Evolutionary conservation across 2,329 filamentous ascomycete species (phyloP).

Genomic region (Cryphonectria carpinicola): DNA sequence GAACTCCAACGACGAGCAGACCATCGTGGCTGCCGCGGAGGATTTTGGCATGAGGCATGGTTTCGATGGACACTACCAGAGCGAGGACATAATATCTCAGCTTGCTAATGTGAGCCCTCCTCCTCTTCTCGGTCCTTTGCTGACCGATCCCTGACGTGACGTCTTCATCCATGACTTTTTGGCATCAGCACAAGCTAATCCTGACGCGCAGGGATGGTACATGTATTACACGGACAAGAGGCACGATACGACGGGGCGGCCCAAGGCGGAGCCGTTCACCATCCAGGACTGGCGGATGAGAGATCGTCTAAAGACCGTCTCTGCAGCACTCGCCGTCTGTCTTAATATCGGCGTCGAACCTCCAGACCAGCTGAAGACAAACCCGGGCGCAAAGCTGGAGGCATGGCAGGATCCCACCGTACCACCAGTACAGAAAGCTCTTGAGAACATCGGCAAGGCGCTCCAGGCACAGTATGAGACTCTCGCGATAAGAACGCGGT

Average conservation of each 20-base stretch:
- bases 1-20: slow-evolving; percentile 41
- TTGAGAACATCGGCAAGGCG: slow-evolving; percentile 94
- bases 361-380: slow-evolving; percentile 94
- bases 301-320: slow-evolving; percentile 94
- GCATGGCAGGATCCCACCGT: slow-evolving; percentile 94
- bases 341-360: slow-evolving; percentile 97
- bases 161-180: neutral
- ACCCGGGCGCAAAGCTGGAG: slow-evolving; percentile 89
- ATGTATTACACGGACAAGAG: slow-evolving; percentile 99
- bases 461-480: slow-evolving; percentile 97
- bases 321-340: slow-evolving; percentile 90
- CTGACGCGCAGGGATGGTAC: slow-evolving; percentile 80
- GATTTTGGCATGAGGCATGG: slow-evolving; percentile 73
- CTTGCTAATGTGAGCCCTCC: slow-evolving; percentile 71
- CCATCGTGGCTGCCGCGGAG: slow-evolving; percentile 43
- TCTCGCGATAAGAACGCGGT: slow-evolving; percentile 90
- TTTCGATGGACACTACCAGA: slow-evolving; percentile 91
- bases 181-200: slow-evolving; percentile 31
- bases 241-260: slow-evolving; percentile 91
- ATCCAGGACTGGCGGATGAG: slow-evolving; percentile 97
- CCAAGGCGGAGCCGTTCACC: slow-evolving; percentile 67
- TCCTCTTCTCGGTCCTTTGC: slow-evolving; percentile 15
- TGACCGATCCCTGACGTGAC: neutral
- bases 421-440: slow-evolving; percentile 78
- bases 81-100: slow-evolving; percentile 83